Evolutionary conservation across 2,329 filamentous ascomycete species (phyloP).

Genomic region (Lasiodiplodia sp.): DNA sequence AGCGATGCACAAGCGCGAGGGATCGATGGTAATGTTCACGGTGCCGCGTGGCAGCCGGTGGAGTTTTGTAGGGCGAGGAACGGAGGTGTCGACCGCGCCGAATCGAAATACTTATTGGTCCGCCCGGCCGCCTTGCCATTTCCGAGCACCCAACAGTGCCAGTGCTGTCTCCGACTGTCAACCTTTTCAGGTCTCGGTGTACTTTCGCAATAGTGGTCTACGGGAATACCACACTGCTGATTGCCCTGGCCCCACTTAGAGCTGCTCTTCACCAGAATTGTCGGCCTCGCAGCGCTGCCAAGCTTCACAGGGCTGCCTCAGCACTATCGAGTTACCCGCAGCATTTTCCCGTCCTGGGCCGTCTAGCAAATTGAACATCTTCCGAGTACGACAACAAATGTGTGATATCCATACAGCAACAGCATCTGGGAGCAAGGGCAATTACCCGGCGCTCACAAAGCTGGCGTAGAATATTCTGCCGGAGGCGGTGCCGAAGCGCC

Average conservation of each 20-base stretch:
- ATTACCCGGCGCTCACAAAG: neutral
- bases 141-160: neutral
- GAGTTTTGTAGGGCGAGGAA: conserved; percentile 19
- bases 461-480: conserved; percentile 4
- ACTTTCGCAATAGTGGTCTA: neutral
- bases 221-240: neutral
- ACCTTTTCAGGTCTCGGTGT: neutral
- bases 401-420: neutral
- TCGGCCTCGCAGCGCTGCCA: neutral
- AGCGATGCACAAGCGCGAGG: conserved; percentile 12
- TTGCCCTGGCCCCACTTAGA: no score
- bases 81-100: conserved; percentile 9
- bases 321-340: neutral
- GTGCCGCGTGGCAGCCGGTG: conserved; percentile 22
- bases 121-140: conserved; percentile 6
- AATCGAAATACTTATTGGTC: conserved; percentile 17
- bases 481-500: conserved; percentile 21
- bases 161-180: neutral
- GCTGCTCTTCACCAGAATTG: neutral
- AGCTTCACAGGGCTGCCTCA: neutral
- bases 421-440: neutral
- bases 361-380: neutral
- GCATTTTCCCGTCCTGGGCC: neutral
- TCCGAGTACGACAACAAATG: neutral
- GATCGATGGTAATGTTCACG: conserved; percentile 19